Evolutionary conservation across 176 grass and related monocot genomes (phyloP).

Genomic region (Oryza rufipogon): DNA sequence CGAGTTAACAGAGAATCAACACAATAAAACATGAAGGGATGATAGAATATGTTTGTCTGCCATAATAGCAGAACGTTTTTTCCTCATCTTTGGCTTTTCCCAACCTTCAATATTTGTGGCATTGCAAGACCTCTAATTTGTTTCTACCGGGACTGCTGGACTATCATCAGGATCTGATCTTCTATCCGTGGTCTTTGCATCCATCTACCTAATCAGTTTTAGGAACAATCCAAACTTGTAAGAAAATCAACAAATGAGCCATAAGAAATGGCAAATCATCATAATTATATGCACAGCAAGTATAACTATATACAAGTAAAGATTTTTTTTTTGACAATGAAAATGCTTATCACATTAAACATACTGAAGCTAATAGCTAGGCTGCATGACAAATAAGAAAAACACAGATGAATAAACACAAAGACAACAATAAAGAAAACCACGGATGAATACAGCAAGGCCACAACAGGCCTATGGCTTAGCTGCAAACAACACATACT

Average conservation of each 20-base stretch:
- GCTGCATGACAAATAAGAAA: too few species aligned
- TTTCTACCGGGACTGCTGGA: slow-evolving; percentile 52
- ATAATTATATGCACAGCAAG: slow-evolving; percentile 26
- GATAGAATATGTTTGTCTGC: slow-evolving; percentile 38
- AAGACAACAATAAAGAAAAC: not conserved
- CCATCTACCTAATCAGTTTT: slow-evolving; percentile 58
- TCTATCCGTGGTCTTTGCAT: slow-evolving; percentile 69
- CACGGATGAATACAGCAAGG: not conserved
- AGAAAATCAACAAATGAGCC: not conserved
- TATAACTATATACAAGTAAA: slow-evolving; percentile 32
- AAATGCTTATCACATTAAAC: not conserved
- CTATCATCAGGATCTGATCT: slow-evolving; percentile 63
- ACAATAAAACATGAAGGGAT: slow-evolving; percentile 29
- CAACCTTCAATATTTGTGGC: slow-evolving; percentile 61
- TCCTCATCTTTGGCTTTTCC: slow-evolving; percentile 85
- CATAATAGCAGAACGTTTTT: slow-evolving; percentile 79
- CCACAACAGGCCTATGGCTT: slow-evolving; percentile 2
- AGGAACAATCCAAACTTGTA: not conserved
- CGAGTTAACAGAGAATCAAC: not conserved
- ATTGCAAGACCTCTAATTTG: slow-evolving; percentile 58
- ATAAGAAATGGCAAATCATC: slow-evolving; percentile 20
- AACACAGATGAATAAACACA: not conserved
- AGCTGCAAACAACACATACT: slow-evolving; percentile 4
- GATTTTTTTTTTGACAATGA: not conserved
- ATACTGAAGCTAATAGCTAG: not conserved